Evolutionary conservation across 129 eudicot genomes (phyloP), one percentile per base, ranked within the genome.

Genomic region (Chrysanthemum lavandulifolium): DNA sequence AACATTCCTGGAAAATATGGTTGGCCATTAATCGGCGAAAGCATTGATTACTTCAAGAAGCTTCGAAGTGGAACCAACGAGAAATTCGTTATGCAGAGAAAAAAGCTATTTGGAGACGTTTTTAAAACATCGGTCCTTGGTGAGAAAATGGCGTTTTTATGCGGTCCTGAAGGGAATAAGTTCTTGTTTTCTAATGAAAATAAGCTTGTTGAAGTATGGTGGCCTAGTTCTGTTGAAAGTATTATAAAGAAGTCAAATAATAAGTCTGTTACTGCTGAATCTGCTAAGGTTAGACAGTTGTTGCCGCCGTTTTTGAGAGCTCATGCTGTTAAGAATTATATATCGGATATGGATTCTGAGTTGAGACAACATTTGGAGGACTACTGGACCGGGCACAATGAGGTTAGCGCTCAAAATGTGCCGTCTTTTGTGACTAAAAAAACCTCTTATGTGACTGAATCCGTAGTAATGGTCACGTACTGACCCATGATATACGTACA

Each of bases 261-360:
- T 40, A 76, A 80, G 75, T 74, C 80, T 0, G 80, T 76, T 2
- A 61, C 78, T 0, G 81, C 67, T 0, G 88, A 81, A 23, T 73
- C 85, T n/a, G 81, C 75, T 47, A 77, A 74, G 61, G 76, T 84
- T 14, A 65, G 88, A 6, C 77, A 73, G 31, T 29, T 84, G 54
- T 54, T 84, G 52, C 81, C 88, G 11, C 79, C 68, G n/a, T 84
- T 84, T 64, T 67, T 84, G 75, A 77, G 81, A 73, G 83, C 88
- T 50, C 83, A 84, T 49, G 83, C 88, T 0, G 69, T 83, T 54
- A 74, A 78, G 57, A 75, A 74, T 5, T 83, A 79, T 58, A 77
- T 79, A 0, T 45, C n/a, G 10, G 76, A 70, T n/a, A 84, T 84
- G 88, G 88, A 84, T 69, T 68, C 72, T 11, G 79, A 77, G 36